These are phyloP conservation scores for Pestalotiopsis sp. DNA, from an alignment of 2,329 filamentous ascomycete species.

Conservation along the genomic window DNA sequence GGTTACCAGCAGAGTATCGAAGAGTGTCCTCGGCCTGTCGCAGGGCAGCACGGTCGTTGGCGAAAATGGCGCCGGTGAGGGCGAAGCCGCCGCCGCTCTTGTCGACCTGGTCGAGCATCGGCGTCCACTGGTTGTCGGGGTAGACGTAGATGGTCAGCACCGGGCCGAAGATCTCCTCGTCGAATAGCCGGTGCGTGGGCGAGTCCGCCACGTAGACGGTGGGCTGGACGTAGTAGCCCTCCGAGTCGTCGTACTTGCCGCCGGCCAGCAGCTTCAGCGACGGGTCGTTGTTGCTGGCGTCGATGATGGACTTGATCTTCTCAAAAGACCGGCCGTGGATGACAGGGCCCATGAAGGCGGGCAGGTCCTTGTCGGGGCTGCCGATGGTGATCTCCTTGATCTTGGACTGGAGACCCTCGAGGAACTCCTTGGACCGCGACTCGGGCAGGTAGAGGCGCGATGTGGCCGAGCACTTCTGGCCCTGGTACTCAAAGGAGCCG, in stretches of 20 bases:
- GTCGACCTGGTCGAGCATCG: slow-evolving; percentile 37
- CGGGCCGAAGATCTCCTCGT: slow-evolving; percentile 80
- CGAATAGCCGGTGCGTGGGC: slow-evolving; percentile 72
- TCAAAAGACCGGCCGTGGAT: slow-evolving; percentile 82
- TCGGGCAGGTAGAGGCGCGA: slow-evolving; percentile 77
- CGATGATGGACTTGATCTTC: slow-evolving; percentile 75
- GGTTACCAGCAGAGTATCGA: slow-evolving; percentile 56
- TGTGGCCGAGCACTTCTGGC: slow-evolving; percentile 87
- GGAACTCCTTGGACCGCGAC: slow-evolving; percentile 39
- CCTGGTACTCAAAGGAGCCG: slow-evolving; percentile 87
- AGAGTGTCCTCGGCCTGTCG: slow-evolving; percentile 51
- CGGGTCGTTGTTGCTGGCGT: slow-evolving; percentile 73
- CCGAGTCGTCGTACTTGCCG: slow-evolving; percentile 73
- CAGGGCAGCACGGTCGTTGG: slow-evolving; percentile 46
- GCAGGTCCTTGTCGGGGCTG: slow-evolving; percentile 67
- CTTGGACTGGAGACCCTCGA: slow-evolving; percentile 69
- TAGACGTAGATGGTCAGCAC: slow-evolving; percentile 76
- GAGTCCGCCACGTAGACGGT: slow-evolving; percentile 78
- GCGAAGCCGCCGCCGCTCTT: slow-evolving; percentile 40
- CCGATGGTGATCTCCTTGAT: slow-evolving; percentile 67
- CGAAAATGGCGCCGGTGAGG: slow-evolving; percentile 51
- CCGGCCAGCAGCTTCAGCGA: slow-evolving; percentile 73
- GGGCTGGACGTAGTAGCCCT: slow-evolving; percentile 82
- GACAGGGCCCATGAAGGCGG: slow-evolving; percentile 84
- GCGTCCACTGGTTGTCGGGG: slow-evolving; percentile 61